phyloP scores from a whole-genome alignment of 257 asterid species.

The Nicotiana sylvestris region DNA sequence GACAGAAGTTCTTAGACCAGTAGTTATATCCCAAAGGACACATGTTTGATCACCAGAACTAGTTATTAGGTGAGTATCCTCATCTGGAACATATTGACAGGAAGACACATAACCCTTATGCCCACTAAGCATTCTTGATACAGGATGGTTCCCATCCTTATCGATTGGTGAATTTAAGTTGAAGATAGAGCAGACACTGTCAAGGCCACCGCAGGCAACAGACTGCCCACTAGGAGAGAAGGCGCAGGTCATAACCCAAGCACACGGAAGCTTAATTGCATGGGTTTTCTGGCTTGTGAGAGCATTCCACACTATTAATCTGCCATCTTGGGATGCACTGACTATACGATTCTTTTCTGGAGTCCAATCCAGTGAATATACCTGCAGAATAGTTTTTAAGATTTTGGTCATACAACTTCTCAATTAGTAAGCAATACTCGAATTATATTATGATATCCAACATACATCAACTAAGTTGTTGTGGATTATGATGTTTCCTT shows the following conservation, averaged over 20 bases:
- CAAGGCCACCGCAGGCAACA: constrained; percentile 97
- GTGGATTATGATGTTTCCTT: neutral
- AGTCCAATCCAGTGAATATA: constrained; percentile 96
- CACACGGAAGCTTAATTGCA: constrained; percentile 89
- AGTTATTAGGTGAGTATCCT: constrained; percentile 83
- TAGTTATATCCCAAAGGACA: constrained; percentile 93
- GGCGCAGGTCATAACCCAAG: constrained; percentile 99
- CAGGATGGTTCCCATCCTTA: constrained; percentile 78
- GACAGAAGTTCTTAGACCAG: constrained; percentile 86
- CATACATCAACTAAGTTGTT: neutral
- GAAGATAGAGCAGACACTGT: constrained; percentile 90
- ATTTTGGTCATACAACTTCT: neutral
- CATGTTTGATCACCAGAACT: constrained; percentile 97
- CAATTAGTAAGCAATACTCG: neutral
- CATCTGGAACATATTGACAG: constrained; percentile 94
- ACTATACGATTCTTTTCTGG: constrained; percentile 92
- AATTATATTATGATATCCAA: neutral
- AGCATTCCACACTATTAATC: constrained; percentile 97
- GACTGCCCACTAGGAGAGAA: constrained; percentile 91
- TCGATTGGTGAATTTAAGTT: constrained; percentile 84
- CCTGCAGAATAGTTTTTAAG: constrained; percentile 39
- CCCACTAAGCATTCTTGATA: constrained; percentile 78
- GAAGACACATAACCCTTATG: constrained; percentile 96
- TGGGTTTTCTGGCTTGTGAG: constrained; percentile 98
- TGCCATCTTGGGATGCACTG: constrained; percentile 98